Base-by-base conservation (phyloP, 139 green algal genomes). In the Deuterostichococcus epilithicus region DNA sequence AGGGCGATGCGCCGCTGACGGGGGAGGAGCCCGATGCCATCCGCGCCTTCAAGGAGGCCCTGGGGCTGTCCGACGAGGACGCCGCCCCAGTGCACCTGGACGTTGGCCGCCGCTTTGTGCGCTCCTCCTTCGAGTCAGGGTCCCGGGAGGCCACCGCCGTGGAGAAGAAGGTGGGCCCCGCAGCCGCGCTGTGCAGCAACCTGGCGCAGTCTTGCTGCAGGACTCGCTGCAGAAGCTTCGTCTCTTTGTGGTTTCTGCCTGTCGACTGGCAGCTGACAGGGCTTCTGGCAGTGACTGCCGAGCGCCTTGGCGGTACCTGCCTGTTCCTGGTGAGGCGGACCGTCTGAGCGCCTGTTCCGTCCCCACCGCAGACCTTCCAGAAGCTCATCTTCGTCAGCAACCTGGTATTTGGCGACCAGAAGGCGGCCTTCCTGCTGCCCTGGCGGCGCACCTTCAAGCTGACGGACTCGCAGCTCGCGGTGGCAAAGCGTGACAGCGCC, bases 321-420 rank as follows among this genome's bases (percentile, higher is more conserved):
- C n/a, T n/a, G n/a, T n/a, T n/a, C n/a, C n/a, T n/a, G n/a, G n/a
- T n/a, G n/a, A n/a, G n/a, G n/a, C n/a, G n/a, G n/a, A n/a, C n/a
- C n/a, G 52, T 13, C 52, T 63, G 52, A 63, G 18, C 3, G 3
- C 10, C 13, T 63, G 52, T 63, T 23, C 3, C 52, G 26, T 23
- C 13, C 52, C 10, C 3, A 20, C 52, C 13, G 72, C 86, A 88
- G 76, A 88, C 90, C 52, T 98, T 99, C 83, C 93, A 98, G 88
- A 96, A 97, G 84, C 90, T 99, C 37, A 92, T 99, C 71, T 99
- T 98, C 80, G 84, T 99, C 20, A 97, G 89, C 39, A 84, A 86
- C 39, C 77, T 94, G 20, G 88, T 96, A 42, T 96, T 96, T 86
- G 93, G 92, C 28, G 93, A 94, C 73, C 84, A 90, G 67, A 74